Base-by-base conservation (phyloP, 345 rosid genomes). In the Turritis glabra region DNA sequence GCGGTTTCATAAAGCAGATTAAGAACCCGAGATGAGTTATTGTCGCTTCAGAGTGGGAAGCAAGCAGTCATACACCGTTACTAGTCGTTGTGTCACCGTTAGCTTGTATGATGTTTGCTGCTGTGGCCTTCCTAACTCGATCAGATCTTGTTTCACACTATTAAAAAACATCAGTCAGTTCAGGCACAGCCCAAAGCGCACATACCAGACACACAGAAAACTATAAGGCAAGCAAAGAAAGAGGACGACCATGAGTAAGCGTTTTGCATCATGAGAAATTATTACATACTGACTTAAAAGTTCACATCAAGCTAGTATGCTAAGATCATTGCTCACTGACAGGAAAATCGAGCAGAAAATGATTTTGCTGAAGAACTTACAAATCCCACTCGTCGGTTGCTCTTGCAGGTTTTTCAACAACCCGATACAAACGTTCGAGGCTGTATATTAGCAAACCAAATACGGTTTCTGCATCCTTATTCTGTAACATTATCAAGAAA, bases 301-400 rank as follows among this genome's bases (percentile, higher is more conserved):
- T 37, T 59, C 22, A 72, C 22, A 51, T 50, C 61, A 37, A 23
- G 8, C 44, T 48, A 4, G 32, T 32, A 64, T 43, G 52, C 29
- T 66, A 50, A 50, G 46, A 7, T 40, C 17, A 35, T 4, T 23
- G 7, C 14, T 32, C 41, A 32, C n/a, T 53, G 47, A 60, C 32
- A 14, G 30, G 30, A 38, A 7, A 37, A 5, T 69, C 22, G 6
- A 13, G 41, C 46, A 73, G 18, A 40, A 13, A 26, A 40, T 25
- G 46, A 2, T 63, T 48, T 60, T 25, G 40, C 29, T 48, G 18
- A 26, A 41, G 2, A 22, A 87, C 96, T 69, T 54, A 94, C 97
- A 84, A 82, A 41, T 85, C 84, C 96, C 97, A 94, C 85, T 91
- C 98, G 17, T 89, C 96, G 23, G 93, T 88, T 67, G 82, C 83